phyloP scores from a whole-genome alignment of 2,329 filamentous ascomycete genomes.

The Neofusicoccum ribis region DNA sequence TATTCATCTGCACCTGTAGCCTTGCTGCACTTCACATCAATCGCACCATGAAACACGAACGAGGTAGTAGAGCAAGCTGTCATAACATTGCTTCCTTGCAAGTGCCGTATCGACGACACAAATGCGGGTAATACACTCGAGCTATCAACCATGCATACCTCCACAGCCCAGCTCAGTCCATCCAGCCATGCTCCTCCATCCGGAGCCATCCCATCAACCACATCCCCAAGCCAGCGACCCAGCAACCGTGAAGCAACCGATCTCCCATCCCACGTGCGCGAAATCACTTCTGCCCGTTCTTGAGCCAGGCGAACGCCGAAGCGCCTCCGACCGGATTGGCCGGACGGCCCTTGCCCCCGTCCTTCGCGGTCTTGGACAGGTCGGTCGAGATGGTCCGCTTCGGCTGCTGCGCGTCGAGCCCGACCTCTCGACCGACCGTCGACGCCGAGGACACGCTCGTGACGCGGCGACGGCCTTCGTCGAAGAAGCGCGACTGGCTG shows the following conservation, averaged over 20 bases:
- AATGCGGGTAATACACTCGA: too few species aligned
- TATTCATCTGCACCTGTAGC: too few species aligned
- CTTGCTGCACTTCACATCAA: too few species aligned
- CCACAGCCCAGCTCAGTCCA: too few species aligned
- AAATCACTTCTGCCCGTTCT: constrained; percentile 31
- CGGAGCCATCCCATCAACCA: too few species aligned
- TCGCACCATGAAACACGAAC: too few species aligned
- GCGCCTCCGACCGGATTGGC: constrained; percentile 85
- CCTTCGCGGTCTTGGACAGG: constrained; percentile 1
- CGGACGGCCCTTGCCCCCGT: neutral
- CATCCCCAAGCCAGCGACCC: neutral
- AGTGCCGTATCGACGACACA: too few species aligned
- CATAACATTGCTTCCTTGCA: too few species aligned
- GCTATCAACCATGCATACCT: too few species aligned
- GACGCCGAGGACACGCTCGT: constrained; percentile 21
- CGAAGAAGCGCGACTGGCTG: constrained; percentile 45
- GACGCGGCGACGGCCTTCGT: constrained; percentile 45
- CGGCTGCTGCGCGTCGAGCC: constrained; percentile 2
- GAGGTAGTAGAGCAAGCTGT: too few species aligned
- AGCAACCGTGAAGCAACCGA: neutral
- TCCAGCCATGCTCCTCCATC: too few species aligned
- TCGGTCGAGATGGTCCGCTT: constrained; percentile 16
- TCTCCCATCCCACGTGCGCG: neutral
- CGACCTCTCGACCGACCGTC: constrained; percentile 19
- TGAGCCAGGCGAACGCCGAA: constrained; percentile 93